Evolutionary conservation across 805 yeast species (phyloP).

Genomic region (Wickerhamiella musiphila): DNA sequence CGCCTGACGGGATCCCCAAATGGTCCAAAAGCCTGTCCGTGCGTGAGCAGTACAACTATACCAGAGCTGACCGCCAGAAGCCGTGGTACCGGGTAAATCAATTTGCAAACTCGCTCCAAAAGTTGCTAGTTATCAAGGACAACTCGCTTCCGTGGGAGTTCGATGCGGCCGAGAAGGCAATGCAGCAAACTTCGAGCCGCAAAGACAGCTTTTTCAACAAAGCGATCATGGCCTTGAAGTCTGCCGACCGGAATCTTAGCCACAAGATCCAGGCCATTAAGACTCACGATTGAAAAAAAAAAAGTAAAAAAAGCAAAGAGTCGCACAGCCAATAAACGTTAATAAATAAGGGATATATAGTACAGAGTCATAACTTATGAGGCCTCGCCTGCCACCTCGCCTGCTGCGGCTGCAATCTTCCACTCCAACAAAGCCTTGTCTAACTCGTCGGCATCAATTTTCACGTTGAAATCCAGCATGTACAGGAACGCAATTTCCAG

Average conservation of each 20-base stretch:
- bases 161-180: constrained; percentile 3
- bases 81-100: constrained; percentile 20
- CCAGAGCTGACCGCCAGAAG: constrained; percentile 23
- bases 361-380: too few relatives aligned
- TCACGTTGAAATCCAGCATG: constrained; percentile 32
- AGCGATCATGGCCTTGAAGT: too few relatives aligned
- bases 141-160: constrained; percentile 13
- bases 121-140: constrained; percentile 7
- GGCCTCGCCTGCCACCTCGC: too few relatives aligned
- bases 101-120: constrained; percentile 15
- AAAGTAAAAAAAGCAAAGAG: too few relatives aligned
- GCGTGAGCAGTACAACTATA: constrained; percentile 32
- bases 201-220: too few relatives aligned
- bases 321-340: too few relatives aligned
- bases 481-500: constrained; percentile 36
- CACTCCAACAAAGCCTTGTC: constrained; percentile 19
- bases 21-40: constrained; percentile 35
- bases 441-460: constrained; percentile 24
- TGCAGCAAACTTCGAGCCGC: neutral
- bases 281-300: too few relatives aligned
- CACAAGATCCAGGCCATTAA: too few relatives aligned
- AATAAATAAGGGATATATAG: too few relatives aligned
- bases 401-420: too few relatives aligned
- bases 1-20: constrained; percentile 5
- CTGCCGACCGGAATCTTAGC: too few relatives aligned